These are phyloP conservation scores for Dovyalis caffra DNA, from an alignment of 345 rosid species.

Conservation along the genomic window DNA sequence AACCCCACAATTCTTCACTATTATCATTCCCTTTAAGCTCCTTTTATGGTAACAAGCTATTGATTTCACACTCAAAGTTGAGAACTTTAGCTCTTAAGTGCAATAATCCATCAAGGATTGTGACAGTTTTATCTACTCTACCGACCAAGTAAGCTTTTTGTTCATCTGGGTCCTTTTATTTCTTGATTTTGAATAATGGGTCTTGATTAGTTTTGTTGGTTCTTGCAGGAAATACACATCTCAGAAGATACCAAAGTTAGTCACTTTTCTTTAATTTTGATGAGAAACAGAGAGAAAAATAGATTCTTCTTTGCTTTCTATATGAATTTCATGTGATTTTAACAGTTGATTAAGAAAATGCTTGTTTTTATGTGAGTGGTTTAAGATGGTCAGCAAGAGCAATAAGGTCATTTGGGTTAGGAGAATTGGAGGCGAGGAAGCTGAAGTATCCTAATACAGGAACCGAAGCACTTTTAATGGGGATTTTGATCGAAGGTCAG, in stretches of 20 bases:
- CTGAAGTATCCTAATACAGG: constrained; percentile 79
- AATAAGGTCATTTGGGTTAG: constrained; percentile 77
- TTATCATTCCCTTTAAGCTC: constrained; percentile 35
- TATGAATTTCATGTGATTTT: background rate
- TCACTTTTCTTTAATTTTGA: background rate
- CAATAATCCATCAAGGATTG: constrained; percentile 33
- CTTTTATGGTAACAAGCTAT: constrained; percentile 46
- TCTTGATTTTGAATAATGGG: background rate
- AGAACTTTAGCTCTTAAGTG: constrained; percentile 28
- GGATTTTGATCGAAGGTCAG: constrained; percentile 89
- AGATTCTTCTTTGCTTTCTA: background rate
- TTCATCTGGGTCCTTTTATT: background rate
- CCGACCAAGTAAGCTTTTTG: constrained; percentile 51
- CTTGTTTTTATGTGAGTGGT: constrained; percentile 6
- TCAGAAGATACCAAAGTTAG: constrained; percentile 62
- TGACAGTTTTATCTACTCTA: constrained; percentile 55
- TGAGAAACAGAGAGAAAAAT: background rate
- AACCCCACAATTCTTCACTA: constrained; percentile 16
- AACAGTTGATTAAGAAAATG: background rate
- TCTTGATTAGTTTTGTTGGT: background rate
- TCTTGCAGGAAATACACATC: constrained; percentile 58
- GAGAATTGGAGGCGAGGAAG: constrained; percentile 86
- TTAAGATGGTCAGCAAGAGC: constrained; percentile 92
- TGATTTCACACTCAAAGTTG: constrained; percentile 28
- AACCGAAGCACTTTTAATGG: constrained; percentile 84